These are phyloP conservation scores for Brassica incana DNA, from an alignment of 345 rosid genomes.

Conservation along the genomic window DNA sequence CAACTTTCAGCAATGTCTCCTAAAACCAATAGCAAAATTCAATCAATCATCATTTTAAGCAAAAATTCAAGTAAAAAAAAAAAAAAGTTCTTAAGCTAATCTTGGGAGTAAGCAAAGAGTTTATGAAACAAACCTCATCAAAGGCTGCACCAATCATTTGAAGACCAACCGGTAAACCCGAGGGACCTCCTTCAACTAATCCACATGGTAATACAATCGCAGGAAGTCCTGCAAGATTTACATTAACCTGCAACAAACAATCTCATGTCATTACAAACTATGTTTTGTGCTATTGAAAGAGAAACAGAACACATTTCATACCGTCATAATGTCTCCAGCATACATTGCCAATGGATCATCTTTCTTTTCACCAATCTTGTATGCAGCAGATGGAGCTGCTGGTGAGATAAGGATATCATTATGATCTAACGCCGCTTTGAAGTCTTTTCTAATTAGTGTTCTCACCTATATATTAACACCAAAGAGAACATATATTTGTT, in stretches of 20 bases:
- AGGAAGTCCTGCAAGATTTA: conserved; percentile 86
- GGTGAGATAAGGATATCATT: conserved; percentile 90
- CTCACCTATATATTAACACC: conserved; percentile 55
- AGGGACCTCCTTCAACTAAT: conserved; percentile 71
- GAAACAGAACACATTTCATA: conserved; percentile 27
- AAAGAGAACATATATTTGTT: not conserved
- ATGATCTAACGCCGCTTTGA: conserved; percentile 65
- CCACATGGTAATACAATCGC: conserved; percentile 93
- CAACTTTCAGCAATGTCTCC: conserved; percentile 74
- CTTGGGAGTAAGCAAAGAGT: not conserved
- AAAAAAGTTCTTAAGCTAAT: not conserved
- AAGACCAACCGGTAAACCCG: conserved; percentile 86
- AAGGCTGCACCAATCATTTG: conserved; percentile 92
- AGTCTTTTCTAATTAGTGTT: conserved; percentile 67
- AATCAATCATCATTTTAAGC: not conserved
- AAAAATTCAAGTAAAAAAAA: not conserved
- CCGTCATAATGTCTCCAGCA: conserved; percentile 95
- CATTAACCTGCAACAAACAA: conserved; percentile 70
- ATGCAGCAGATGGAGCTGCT: conserved; percentile 91
- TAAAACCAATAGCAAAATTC: conserved; percentile 27
- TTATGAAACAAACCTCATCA: conserved; percentile 59
- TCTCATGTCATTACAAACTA: too few relatives aligned
- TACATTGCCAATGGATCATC: conserved; percentile 93
- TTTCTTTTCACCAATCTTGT: conserved; percentile 92
- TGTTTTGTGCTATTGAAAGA: not conserved